These are phyloP conservation scores for Pseudocercospora musae DNA, from an alignment of 2,329 filamentous ascomycete species.

Conservation along the genomic window DNA sequence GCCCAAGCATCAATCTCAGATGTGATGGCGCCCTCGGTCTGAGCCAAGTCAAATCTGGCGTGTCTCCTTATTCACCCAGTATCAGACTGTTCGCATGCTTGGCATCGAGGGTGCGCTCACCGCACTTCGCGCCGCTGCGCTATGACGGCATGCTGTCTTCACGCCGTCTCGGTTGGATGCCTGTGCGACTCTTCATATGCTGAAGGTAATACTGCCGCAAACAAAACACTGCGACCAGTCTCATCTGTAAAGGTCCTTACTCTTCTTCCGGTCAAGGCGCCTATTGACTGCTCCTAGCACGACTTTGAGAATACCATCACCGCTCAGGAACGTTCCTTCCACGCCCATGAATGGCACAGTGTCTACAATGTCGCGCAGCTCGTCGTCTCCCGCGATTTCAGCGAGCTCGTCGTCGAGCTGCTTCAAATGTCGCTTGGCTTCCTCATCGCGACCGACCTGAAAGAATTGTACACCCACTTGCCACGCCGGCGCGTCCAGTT, in stretches of 20 bases:
- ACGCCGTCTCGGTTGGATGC: conserved; percentile 18
- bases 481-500: conserved; percentile 66
- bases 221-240: background rate
- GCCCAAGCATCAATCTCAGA: background rate
- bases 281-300: conserved; percentile 75
- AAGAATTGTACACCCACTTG: conserved; percentile 96
- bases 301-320: conserved; percentile 72
- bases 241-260: conserved; percentile 3
- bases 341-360: conserved; percentile 70
- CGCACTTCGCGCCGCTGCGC: conserved; percentile 23
- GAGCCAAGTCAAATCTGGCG: conserved; percentile 15
- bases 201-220: conserved; percentile 6
- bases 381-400: conserved; percentile 49
- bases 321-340: conserved; percentile 56
- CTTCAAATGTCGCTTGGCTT: conserved; percentile 62
- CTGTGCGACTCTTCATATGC: conserved; percentile 26
- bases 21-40: background rate
- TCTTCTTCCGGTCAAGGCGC: conserved; percentile 54
- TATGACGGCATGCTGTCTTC: conserved; percentile 33
- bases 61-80: conserved; percentile 42
- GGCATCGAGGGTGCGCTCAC: conserved; percentile 44
- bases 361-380: conserved; percentile 84
- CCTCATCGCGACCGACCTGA: conserved; percentile 74
- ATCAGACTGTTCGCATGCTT: conserved; percentile 49
- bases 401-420: conserved; percentile 72